A percentile compares a stretch with the other conserved stretches of the same genome.
phyloP scores from a whole-genome alignment of 345 rosid species.

The Populus deltoides region DNA sequence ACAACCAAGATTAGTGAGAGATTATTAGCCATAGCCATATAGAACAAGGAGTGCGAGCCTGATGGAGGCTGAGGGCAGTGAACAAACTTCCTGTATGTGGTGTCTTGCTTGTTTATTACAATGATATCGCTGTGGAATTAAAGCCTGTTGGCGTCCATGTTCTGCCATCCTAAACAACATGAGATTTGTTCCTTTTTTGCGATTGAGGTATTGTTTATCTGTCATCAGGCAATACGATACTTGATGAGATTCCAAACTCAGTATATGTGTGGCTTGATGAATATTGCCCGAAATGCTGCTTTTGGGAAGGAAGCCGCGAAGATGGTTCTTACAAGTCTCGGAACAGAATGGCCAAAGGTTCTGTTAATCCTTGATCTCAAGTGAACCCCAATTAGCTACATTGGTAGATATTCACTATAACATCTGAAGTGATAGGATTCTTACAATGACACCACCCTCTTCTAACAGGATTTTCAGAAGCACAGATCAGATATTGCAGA shows the following conservation, averaged over 20 bases:
- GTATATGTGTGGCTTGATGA: slow-evolving; percentile 79
- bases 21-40: too few relatives aligned
- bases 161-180: neutral
- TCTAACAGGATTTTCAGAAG: slow-evolving; percentile 28
- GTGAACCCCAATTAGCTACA: neutral
- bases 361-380: neutral
- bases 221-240: slow-evolving; percentile 62
- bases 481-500: slow-evolving; percentile 55
- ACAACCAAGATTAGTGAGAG: neutral
- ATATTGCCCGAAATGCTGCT: slow-evolving; percentile 69
- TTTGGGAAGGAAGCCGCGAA: slow-evolving; percentile 79
- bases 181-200: neutral
- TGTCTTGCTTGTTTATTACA: neutral
- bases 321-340: slow-evolving; percentile 49
- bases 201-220: neutral
- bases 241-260: slow-evolving; percentile 79
- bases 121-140: neutral
- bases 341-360: slow-evolving; percentile 59
- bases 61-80: neutral
- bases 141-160: neutral
- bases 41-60: neutral
- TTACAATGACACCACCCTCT: neutral
- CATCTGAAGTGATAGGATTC: neutral
- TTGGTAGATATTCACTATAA: neutral
- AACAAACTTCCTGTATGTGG: neutral